A percentile compares a stretch with the other conserved stretches of the same genome.
phyloP scores from a whole-genome alignment of 2,329 filamentous ascomycete genomes.

The Emergomyces africanus region DNA sequence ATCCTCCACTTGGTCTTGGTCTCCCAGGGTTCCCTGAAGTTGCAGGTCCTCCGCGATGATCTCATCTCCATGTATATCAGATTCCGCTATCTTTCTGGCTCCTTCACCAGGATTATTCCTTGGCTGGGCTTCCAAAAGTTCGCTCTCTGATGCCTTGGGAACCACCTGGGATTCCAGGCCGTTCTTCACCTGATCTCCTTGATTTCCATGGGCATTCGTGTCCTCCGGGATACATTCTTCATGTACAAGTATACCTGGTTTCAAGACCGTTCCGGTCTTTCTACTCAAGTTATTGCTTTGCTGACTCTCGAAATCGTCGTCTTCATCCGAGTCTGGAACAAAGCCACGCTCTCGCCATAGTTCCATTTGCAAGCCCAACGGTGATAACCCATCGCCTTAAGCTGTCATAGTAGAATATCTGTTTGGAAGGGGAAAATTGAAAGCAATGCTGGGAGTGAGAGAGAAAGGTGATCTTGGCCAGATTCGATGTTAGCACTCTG shows the following conservation, averaged over 20 bases:
- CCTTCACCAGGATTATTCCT: not conserved
- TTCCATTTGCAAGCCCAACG: slow-evolving; percentile 25
- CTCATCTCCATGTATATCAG: not conserved
- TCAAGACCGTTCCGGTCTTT: not conserved
- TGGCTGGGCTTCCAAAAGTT: not conserved
- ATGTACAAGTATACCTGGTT: not conserved
- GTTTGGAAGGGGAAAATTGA: not conserved
- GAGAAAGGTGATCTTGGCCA: not conserved
- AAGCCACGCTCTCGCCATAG: slow-evolving; percentile 39
- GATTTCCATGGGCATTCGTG: not conserved
- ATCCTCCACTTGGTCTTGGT: not conserved
- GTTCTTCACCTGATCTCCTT: not conserved
- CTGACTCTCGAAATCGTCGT: slow-evolving; percentile 29
- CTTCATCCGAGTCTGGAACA: slow-evolving; percentile 40
- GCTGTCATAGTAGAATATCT: not conserved
- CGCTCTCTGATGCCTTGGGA: not conserved
- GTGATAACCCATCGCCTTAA: slow-evolving; percentile 19
- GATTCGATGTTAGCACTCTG: not conserved
- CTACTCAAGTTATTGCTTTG: slow-evolving; percentile 5
- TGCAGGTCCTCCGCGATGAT: not conserved
- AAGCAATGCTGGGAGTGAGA: not conserved
- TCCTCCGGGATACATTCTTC: not conserved
- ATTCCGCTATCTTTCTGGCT: not conserved
- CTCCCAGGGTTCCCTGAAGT: not conserved
- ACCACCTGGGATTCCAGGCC: not conserved